Evolutionary conservation across 306 rosid genomes (phyloP), one percentile per base, ranked within the genome.

Genomic region (Glycine latifolia): DNA sequence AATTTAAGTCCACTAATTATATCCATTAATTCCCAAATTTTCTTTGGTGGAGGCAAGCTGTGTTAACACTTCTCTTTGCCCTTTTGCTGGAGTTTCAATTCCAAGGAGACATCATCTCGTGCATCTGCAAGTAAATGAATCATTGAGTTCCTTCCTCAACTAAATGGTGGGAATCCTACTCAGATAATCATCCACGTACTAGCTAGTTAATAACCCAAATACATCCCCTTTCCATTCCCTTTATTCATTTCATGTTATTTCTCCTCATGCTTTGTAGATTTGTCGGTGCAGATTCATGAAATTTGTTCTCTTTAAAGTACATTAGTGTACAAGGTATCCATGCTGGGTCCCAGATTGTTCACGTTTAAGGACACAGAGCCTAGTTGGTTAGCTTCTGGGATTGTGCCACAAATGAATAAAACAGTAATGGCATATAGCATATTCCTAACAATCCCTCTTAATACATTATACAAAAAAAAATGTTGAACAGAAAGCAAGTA

Each of bases 121-220:
- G 84, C 76, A 61, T 39, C 72, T 71, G 69, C 44, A 71, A 31
- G 60, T 33, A 46, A 77, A 55, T 49, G 79, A 72, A 74, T 84
- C 65, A 84, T 86, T 86, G 86, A 78, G 56, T 82, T 78, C 87
- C 86, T 82, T 72, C 77, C 76, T 76, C 87, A 89, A 74, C 62
- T 35, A 67, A 66, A 50, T 82, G 84, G 89, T 91, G 92, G 92
- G 80, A 82, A 83, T 89, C 90, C 94, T 76, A 83, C 83, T 86
- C 91, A 49, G 84, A 81, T 49, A 73, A 82, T 56, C 61, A 85
- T 75, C 60, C 87, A 80, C 73, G 82, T 47, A 44, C 67, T 16
- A 41, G 20, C 47, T 37, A 52, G 8, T 71, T 78, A 52, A 63
- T 71, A 70, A 15, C 67, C 39, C 66, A 52, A 48, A 65, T 49